Percentiles rank a stretch among this genome's conserved stretches.
Conservation (phyloP, 192 early-diverging fungal genomes). For the Umbelopsis vinacea region DNA sequence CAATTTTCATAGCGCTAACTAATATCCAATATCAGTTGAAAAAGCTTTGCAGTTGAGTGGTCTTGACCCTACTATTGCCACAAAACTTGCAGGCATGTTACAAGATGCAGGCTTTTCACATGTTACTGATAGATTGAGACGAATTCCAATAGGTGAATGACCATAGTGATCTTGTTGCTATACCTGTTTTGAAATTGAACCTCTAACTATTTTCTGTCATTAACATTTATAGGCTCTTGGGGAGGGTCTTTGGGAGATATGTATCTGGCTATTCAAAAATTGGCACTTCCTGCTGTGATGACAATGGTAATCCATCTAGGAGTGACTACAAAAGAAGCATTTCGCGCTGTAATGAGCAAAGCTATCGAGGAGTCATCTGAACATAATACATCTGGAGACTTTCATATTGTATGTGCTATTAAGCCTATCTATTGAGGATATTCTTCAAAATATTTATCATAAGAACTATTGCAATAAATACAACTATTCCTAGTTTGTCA, state of each 20-base stretch:
- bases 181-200: too few relatives aligned
- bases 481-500: not conserved
- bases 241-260: slow-evolving; percentile 28
- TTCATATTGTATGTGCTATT: slow-evolving; percentile 28
- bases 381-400: slow-evolving; percentile 24
- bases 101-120: slow-evolving; percentile 25
- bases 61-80: slow-evolving; percentile 38
- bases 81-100: slow-evolving; percentile 25
- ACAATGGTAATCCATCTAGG: slow-evolving; percentile 33
- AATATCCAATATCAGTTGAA: slow-evolving; percentile 23
- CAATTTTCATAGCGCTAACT: not conserved
- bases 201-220: not conserved
- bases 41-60: slow-evolving; percentile 20
- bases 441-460: not conserved
- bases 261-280: slow-evolving; percentile 33
- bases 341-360: slow-evolving; percentile 4
- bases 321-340: not conserved
- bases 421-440: not conserved
- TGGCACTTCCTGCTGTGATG: slow-evolving; percentile 36
- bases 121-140: slow-evolving; percentile 24
- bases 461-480: not conserved
- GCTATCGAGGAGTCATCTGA: slow-evolving; percentile 17
- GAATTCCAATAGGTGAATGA: slow-evolving; percentile 35
- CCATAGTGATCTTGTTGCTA: not conserved
- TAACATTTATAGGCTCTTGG: slow-evolving; percentile 20